Base-by-base conservation (phyloP, 176 grass and related monocot genomes). In the Chrysopogon serrulatus region DNA sequence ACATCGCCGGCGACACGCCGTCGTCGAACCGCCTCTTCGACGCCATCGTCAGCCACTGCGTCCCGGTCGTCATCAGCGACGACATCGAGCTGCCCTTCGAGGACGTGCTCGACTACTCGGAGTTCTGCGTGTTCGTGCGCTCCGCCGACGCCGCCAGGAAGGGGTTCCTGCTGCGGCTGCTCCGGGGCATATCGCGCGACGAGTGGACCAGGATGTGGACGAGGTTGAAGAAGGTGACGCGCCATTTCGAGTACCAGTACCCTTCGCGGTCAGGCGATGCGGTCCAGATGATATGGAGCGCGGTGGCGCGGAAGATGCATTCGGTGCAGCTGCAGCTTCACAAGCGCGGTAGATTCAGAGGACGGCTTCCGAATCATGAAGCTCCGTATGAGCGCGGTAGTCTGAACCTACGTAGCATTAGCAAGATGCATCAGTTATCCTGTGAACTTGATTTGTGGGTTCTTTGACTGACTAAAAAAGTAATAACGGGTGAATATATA, bases 21-120 rank as follows among this genome's bases (percentile, higher is more conserved):
- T 97, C 95, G 4, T 94, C 92, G 3, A 97, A 94, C 89, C 86
- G 95, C 15, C 95, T 94, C 81, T 97, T 94, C 73, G 95, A 97
- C 69, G 90, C 95, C 68, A 91, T 97, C 2, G 90, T 86, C 34
- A 90, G 79, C 82, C 95, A 94, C 65, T 97, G 95, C 77, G 86
- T 97, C 1, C 95, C 95, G 1, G 86, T 97, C 4, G 39, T 97
- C 31, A 68, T 97, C 51, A 94, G 95, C 79, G 92, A 97, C 67
- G 86, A 94, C 64, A 94, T 97, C 36, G 92, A 97, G 83, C 87
- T 94, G 37, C 95, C 95, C 1, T 97, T 92, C 12, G 90, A 97
- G 80, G 95, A 97, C 86, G 81, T 87, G 59, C 65, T 97, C n/a
- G 95, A 97, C 84, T 97, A 97, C 68, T 89, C 86, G 0, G 92